Conservation (phyloP, 2,329 filamentous ascomycete genomes). For the Huntiella savannae region DNA sequence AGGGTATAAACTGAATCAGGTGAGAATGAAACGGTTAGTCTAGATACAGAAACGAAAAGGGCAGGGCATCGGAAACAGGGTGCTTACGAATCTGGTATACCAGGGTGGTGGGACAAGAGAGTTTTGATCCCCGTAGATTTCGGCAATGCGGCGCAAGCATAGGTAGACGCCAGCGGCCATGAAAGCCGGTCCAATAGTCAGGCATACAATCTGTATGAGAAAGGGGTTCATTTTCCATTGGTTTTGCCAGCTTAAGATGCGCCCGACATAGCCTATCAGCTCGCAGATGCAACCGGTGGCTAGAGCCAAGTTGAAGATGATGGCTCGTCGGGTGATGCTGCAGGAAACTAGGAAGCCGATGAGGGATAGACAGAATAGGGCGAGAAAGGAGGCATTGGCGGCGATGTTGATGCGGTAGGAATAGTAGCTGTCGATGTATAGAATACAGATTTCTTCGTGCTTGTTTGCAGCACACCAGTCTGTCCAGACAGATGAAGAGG, state of each 20-base stretch:
- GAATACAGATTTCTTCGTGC: constrained; percentile 15
- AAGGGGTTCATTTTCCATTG: constrained; percentile 40
- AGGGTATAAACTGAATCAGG: constrained; percentile 25
- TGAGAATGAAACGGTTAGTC: constrained; percentile 3
- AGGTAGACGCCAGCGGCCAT: constrained; percentile 46
- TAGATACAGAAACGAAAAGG: constrained; percentile 16
- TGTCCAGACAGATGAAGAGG: constrained; percentile 1
- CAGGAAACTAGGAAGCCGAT: constrained; percentile 24
- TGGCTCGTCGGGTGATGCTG: constrained; percentile 26
- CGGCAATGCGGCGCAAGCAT: constrained; percentile 32
- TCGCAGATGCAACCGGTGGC: constrained; percentile 34
- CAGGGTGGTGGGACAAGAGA: constrained; percentile 27
- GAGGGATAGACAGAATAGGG: constrained; percentile 28
- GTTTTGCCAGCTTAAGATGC: constrained; percentile 35
- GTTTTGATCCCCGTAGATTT: constrained; percentile 28
- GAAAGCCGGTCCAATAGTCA: constrained; percentile 48
- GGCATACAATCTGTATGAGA: constrained; percentile 38
- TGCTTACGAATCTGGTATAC: constrained; percentile 27
- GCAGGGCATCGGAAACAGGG: constrained; percentile 6
- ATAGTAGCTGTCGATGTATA: constrained; percentile 24
- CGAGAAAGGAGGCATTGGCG: constrained; percentile 33
- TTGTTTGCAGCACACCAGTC: constrained; percentile 17
- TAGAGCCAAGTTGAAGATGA: constrained; percentile 34
- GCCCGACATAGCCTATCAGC: constrained; percentile 42
- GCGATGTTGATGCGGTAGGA: constrained; percentile 32